Base-by-base conservation (phyloP, 2,329 filamentous ascomycete species). In the Penicillium fuscoglaucum region DNA sequence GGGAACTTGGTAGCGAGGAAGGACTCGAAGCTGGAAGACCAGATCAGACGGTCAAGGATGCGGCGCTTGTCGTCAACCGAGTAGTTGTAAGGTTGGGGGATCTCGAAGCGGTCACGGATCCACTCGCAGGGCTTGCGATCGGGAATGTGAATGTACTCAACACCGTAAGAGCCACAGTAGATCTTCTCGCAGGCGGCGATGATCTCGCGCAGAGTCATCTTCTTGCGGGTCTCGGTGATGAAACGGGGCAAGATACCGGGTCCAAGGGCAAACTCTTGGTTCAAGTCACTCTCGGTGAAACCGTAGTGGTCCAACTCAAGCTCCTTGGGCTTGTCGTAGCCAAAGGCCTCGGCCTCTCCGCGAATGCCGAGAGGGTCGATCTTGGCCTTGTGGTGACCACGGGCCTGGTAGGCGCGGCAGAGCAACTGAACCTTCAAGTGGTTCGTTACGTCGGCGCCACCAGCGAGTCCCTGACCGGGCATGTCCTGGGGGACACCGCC, bases 81-180 rank as follows among this genome's bases (percentile, higher is more conserved):
- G 82, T 97, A 98, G 78, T 96, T 96, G 85, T 96, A 99, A 13
- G 95, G 92, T 69, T 89, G 86, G 46, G 93, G 93, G 52, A 98
- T 89, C 81, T 99, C 95, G 69, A 98, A 84, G 63, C 95, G 91
- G 79, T 96, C 90, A 70, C 95, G 88, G 62, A 99, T 87, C 95
- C 95, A 99, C 80, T 99, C 95, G 81, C 95, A 99, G 79, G 96
- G 95, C 74, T 93, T 91, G 71, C 95, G 86, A 76, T 99, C 93
- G 58, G 95, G 93, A 65, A 99, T 99, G 79, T 99, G 95, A 74
- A 99, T 98, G 80, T 97, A 99, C 78, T 99, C 95, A 59, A 97
- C 87, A 76, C 95, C 93, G 74, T 96, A 97, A n/a, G 92, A 92
- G 66, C 95, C 93, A 74, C 92, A 96, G 84, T 99, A 99, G 71